These are phyloP conservation scores for Cytauxzoon felis DNA, from an alignment of 169 alveolate species.

Conservation along the genomic window DNA sequence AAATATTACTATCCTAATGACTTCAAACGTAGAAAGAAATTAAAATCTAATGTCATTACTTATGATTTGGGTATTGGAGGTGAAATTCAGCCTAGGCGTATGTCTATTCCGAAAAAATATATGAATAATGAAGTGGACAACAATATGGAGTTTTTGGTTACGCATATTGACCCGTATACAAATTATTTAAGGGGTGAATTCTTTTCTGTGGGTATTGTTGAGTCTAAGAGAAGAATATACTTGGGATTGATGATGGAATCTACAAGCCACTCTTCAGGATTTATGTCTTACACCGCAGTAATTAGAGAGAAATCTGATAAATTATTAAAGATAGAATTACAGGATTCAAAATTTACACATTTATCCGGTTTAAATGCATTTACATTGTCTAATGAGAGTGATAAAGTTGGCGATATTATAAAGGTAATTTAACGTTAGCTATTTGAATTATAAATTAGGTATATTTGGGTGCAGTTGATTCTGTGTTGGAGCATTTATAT, in stretches of 20 bases:
- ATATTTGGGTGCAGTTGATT: constrained; percentile 50
- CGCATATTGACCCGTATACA: constrained; percentile 28
- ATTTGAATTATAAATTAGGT: constrained; percentile 8
- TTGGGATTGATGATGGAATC: constrained; percentile 35
- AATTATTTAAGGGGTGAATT: constrained; percentile 31
- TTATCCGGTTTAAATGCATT: constrained; percentile 50
- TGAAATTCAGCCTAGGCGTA: constrained; percentile 41
- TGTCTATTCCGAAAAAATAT: background rate
- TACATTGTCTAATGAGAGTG: constrained; percentile 23
- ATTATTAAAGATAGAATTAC: constrained; percentile 5
- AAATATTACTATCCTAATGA: constrained; percentile 34
- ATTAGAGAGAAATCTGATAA: constrained; percentile 37
- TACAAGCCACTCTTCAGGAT: constrained; percentile 6
- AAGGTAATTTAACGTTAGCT: constrained; percentile 3
- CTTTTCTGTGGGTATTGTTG: constrained; percentile 46
- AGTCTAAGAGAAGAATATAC: constrained; percentile 45
- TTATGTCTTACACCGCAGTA: constrained; percentile 28
- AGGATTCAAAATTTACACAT: constrained; percentile 17
- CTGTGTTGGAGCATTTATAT: constrained; percentile 45
- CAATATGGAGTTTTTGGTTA: constrained; percentile 53
- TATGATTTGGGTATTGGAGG: constrained; percentile 53
- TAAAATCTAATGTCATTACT: background rate
- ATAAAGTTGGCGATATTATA: constrained; percentile 32
- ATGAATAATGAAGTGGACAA: constrained; percentile 32
- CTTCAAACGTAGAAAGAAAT: constrained; percentile 2